Percentiles rank a stretch among this genome's conserved stretches.
These are phyloP conservation scores for Triticum turgidum DNA, from an alignment of 176 grass and related monocot species.

Conservation along the genomic window DNA sequence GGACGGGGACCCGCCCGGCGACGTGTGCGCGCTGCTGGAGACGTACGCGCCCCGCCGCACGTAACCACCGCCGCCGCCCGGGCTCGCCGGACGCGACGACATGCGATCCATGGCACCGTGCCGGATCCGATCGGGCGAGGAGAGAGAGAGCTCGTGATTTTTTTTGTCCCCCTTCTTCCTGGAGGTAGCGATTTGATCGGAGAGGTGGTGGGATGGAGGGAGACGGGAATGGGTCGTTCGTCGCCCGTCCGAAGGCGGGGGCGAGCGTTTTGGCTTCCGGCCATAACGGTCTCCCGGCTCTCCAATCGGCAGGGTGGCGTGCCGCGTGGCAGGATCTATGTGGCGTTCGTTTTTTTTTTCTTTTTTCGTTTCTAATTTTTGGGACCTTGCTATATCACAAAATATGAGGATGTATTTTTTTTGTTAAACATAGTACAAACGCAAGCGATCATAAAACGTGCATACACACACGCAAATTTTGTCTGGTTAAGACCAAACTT, in stretches of 20 bases:
- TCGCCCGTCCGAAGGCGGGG: conserved; percentile 41
- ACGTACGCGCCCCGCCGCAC: conserved; percentile 36
- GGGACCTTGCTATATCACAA: not conserved
- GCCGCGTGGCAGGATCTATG: not conserved
- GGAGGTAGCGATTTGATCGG: not conserved
- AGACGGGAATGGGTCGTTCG: conserved; percentile 28
- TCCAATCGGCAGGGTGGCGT: not conserved
- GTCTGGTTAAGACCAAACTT: too few relatives aligned
- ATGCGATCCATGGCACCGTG: conserved; percentile 35
- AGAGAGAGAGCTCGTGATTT: not conserved
- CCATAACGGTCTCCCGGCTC: conserved; percentile 49
- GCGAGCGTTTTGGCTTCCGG: not conserved
- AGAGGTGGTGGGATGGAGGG: not conserved
- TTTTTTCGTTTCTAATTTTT: not conserved
- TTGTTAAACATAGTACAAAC: too few relatives aligned
- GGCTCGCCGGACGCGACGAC: conserved; percentile 52
- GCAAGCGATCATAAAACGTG: too few relatives aligned
- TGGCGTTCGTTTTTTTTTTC: not conserved
- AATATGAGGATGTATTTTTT: not conserved
- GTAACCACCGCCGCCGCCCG: conserved; percentile 33
- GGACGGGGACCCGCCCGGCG: conserved; percentile 49
- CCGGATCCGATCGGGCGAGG: not conserved
- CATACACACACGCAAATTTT: too few relatives aligned
- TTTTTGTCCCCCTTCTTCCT: not conserved
- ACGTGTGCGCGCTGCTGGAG: conserved; percentile 41